Percentiles rank a stretch among this genome's conserved stretches.
Evolutionary conservation across 2,329 filamentous ascomycete genomes (phyloP).

Genomic region (Rhynchosporium graminicola): DNA sequence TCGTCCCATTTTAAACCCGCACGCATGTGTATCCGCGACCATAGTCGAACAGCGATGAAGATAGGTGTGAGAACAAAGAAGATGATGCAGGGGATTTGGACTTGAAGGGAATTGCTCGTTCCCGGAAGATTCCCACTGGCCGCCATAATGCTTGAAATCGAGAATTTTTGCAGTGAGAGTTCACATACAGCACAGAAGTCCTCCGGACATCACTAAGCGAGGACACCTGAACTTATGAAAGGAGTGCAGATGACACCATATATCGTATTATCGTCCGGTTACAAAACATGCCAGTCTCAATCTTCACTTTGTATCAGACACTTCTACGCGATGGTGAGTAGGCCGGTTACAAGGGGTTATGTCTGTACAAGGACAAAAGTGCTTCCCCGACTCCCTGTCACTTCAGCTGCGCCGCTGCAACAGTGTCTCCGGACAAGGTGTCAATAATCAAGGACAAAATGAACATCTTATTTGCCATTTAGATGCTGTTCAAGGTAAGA

Average conservation of each 20-base stretch:
- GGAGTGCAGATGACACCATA: neutral
- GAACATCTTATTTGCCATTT: too few species aligned
- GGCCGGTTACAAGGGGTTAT: neutral
- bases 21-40: slow-evolving; percentile 44
- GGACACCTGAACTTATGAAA: neutral
- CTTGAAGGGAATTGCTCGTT: slow-evolving; percentile 8
- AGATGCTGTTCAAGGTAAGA: too few species aligned
- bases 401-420: neutral
- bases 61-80: slow-evolving; percentile 48
- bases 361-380: neutral
- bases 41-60: slow-evolving; percentile 45
- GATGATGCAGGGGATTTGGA: slow-evolving; percentile 50
- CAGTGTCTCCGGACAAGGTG: too few species aligned
- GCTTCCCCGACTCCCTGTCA: neutral
- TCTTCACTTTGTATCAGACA: neutral
- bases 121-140: slow-evolving; percentile 2
- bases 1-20: slow-evolving; percentile 47
- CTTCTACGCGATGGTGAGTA: neutral
- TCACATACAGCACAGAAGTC: neutral
- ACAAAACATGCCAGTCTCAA: neutral
- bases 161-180: neutral
- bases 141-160: neutral
- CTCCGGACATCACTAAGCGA: neutral
- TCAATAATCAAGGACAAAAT: too few species aligned
- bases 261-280: neutral